phyloP scores from a whole-genome alignment of 306 rosid genomes.

The Rosa lucieae region DNA sequence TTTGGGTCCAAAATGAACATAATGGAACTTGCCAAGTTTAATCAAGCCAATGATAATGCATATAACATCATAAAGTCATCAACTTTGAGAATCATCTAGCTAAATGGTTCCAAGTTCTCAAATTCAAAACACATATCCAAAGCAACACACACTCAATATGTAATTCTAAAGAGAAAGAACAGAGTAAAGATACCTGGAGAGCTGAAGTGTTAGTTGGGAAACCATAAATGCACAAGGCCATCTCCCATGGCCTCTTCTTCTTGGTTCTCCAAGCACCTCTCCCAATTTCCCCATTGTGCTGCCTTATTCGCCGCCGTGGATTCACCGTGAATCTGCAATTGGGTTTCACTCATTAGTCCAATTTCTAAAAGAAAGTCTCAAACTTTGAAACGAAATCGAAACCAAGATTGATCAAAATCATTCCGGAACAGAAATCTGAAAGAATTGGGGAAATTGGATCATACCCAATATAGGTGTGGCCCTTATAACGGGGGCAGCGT shows the following conservation, averaged over 20 bases:
- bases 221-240: conserved; percentile 90
- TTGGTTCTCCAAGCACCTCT: conserved; percentile 89
- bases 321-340: conserved; percentile 83
- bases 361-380: not conserved
- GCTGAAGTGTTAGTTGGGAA: conserved; percentile 90
- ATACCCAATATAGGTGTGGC: conserved; percentile 92
- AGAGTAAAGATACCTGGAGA: conserved; percentile 63
- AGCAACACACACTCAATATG: not conserved
- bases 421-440: not conserved
- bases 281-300: conserved; percentile 91
- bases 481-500: conserved; percentile 80
- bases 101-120: not conserved
- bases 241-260: conserved; percentile 90
- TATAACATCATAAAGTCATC: not conserved
- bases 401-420: not conserved
- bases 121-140: not conserved
- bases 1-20: conserved; percentile 11
- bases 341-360: not conserved
- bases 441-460: not conserved
- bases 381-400: not conserved
- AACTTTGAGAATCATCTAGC: not conserved
- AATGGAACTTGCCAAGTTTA: not conserved
- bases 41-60: not conserved
- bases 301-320: conserved; percentile 85
- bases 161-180: not conserved